Percentiles rank a stretch among this genome's conserved stretches.
phyloP scores from a whole-genome alignment of 768 basidiomycete genomes.

The Termitomyces sp. region DNA sequence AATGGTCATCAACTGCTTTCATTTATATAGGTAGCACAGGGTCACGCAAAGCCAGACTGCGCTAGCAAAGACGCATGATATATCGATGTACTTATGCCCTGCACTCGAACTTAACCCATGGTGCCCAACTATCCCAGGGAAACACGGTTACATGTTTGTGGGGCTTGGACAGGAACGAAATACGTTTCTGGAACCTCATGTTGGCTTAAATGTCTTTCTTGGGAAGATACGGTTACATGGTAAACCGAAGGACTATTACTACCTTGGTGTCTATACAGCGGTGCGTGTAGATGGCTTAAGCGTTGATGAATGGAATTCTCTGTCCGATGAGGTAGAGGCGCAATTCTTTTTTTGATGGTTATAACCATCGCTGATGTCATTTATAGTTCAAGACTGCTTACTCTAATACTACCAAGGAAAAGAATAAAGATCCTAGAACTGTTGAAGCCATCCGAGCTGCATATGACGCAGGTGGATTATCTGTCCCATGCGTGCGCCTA shows the following conservation, averaged over 20 bases:
- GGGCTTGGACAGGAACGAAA: constrained; percentile 42
- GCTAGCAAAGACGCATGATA: constrained; percentile 24
- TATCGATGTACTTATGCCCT: constrained; percentile 43
- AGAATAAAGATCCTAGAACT: constrained; percentile 28
- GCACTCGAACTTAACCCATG: constrained; percentile 49
- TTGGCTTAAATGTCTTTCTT: constrained; percentile 39
- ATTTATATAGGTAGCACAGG: constrained; percentile 13
- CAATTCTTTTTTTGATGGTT: background rate
- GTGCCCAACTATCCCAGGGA: constrained; percentile 42
- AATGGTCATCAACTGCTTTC: background rate
- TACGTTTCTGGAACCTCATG: constrained; percentile 33
- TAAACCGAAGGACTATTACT: constrained; percentile 29
- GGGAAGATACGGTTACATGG: constrained; percentile 25
- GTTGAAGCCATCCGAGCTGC: constrained; percentile 29
- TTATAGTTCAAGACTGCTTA: constrained; percentile 30
- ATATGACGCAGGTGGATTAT: constrained; percentile 38
- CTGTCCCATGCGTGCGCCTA: constrained; percentile 44
- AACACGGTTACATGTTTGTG: constrained; percentile 53
- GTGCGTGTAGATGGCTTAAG: constrained; percentile 34
- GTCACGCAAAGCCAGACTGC: constrained; percentile 20
- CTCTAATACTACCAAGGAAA: constrained; percentile 32
- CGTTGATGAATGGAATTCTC: constrained; percentile 40
- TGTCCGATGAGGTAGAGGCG: constrained; percentile 32
- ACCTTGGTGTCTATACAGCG: constrained; percentile 43
- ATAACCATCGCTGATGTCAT: background rate